A percentile compares a stretch with the other conserved stretches of the same genome.
phyloP scores from a whole-genome alignment of 202 grass and related monocot species.

The Alloteropsis angusta region DNA sequence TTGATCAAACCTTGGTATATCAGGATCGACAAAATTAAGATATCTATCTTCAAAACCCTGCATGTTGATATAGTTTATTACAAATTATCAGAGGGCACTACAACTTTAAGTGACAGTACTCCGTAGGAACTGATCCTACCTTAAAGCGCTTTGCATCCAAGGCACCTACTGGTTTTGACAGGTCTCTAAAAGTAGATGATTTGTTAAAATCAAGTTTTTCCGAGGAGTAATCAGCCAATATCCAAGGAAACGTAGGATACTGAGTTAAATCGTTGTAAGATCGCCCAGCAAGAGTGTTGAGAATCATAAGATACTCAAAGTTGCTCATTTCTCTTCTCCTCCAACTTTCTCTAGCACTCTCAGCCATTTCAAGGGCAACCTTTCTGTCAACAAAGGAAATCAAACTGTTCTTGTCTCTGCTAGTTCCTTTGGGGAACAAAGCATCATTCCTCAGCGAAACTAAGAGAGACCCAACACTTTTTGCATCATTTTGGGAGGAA shows the following conservation, averaged over 20 bases:
- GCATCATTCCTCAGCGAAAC: conserved; percentile 87
- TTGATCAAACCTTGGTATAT: conserved; percentile 84
- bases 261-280: conserved; percentile 99
- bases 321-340: conserved; percentile 97
- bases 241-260: conserved; percentile 93
- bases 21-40: conserved; percentile 89
- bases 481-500: conserved; percentile 87
- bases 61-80: conserved; percentile 31
- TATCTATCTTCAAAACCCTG: conserved; percentile 98
- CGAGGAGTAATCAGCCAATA: conserved; percentile 89
- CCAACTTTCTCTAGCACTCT: conserved; percentile 89
- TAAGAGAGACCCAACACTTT: conserved; percentile 70
- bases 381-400: conserved; percentile 85
- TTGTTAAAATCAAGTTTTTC: conserved; percentile 96
- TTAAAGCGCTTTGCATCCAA: conserved; percentile 85
- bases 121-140: conserved; percentile 34
- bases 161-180: conserved; percentile 93
- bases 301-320: conserved; percentile 94
- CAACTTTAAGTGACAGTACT: conserved; percentile 4
- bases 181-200: conserved; percentile 88
- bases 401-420: conserved; percentile 74
- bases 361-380: conserved; percentile 86
- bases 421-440: conserved; percentile 80
- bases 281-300: conserved; percentile 89
- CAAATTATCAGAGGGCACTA: conserved; percentile 14